Evolutionary conservation across 768 basidiomycete species (phyloP).

Genomic region (Dictyophora rubrovolvata): DNA sequence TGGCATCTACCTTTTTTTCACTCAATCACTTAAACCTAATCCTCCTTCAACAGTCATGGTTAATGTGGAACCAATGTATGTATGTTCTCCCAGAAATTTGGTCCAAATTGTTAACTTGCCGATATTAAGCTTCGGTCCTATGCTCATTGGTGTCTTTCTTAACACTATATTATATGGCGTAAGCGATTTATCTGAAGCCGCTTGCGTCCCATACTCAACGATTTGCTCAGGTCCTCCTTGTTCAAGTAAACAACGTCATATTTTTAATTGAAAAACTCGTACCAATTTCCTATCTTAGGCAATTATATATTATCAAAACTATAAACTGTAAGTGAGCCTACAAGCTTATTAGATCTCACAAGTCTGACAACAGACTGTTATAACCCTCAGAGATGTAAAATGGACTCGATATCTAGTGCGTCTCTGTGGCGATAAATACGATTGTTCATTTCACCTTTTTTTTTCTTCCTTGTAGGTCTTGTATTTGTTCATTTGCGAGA

Average conservation of each 20-base stretch:
- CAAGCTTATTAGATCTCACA: too few relatives aligned
- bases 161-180: constrained; percentile 16
- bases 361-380: background rate
- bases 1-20: too few relatives aligned
- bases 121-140: constrained; percentile 5
- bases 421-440: background rate
- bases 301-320: background rate
- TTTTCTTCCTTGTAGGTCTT: background rate
- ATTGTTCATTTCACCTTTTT: background rate
- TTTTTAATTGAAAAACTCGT: too few relatives aligned
- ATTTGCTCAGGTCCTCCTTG: background rate
- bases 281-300: background rate
- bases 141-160: constrained; percentile 16
- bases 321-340: background rate
- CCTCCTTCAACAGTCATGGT: background rate
- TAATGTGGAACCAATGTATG: background rate
- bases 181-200: background rate
- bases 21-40: too few relatives aligned
- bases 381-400: too few relatives aligned
- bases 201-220: background rate
- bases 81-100: background rate
- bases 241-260: background rate
- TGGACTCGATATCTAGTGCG: constrained; percentile 17
- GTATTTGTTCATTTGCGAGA: constrained; percentile 11
- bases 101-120: background rate